phyloP scores from a whole-genome alignment of 768 basidiomycete genomes.

The Auriscalpium orientale region DNA sequence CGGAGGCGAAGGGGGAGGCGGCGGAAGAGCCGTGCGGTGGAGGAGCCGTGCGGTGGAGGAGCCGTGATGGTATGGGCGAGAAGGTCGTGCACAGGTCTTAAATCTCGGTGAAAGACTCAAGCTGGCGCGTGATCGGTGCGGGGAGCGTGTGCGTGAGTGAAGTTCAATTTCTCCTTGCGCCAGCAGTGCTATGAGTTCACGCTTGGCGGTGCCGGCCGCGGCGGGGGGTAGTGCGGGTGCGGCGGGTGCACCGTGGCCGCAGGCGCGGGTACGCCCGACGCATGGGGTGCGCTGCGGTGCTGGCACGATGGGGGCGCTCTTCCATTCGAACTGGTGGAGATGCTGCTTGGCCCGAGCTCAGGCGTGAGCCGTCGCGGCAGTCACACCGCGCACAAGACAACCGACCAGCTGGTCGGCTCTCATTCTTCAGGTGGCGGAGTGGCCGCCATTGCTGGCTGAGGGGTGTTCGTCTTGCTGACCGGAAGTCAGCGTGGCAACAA shows the following conservation, averaged over 20 bases:
- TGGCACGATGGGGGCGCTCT: not conserved
- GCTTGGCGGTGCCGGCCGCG: constrained; percentile 11
- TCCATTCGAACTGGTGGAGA: not conserved
- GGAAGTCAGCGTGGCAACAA: too few relatives aligned
- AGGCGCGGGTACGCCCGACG: not conserved
- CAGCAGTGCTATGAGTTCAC: constrained; percentile 13
- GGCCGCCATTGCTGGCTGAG: too few relatives aligned
- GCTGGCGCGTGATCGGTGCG: constrained; percentile 18
- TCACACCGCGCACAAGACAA: too few relatives aligned
- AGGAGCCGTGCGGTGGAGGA: constrained; percentile 59
- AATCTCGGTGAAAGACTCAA: constrained; percentile 42
- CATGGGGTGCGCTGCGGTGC: not conserved
- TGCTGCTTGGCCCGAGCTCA: too few relatives aligned
- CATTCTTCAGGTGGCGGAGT: too few relatives aligned
- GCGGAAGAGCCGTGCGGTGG: constrained; percentile 28
- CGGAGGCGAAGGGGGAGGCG: constrained; percentile 13
- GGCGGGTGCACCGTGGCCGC: not conserved
- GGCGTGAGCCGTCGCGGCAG: too few relatives aligned
- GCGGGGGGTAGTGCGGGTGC: constrained; percentile 1
- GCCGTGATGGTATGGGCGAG: constrained; percentile 59
- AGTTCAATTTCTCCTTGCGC: not conserved
- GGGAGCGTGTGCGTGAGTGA: constrained; percentile 8
- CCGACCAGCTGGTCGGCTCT: too few relatives aligned
- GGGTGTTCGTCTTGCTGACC: too few relatives aligned
- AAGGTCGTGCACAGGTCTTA: constrained; percentile 59